Conservation (phyloP, 2,329 filamentous ascomycete species). For the Colletotrichum destructivum region DNA sequence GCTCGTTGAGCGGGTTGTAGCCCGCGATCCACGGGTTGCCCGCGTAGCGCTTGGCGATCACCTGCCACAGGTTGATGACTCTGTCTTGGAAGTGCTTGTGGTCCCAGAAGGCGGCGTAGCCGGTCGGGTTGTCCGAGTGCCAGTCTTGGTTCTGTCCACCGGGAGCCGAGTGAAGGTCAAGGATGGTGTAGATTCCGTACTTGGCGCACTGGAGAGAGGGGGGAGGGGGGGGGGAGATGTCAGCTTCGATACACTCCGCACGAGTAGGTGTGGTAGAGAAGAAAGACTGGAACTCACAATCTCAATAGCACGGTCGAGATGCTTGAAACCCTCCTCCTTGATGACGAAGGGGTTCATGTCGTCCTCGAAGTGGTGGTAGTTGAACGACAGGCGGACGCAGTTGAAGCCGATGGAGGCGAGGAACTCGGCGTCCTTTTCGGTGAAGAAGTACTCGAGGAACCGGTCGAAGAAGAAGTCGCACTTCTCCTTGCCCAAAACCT, state of each 20-base stretch:
- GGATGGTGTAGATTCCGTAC: conserved; percentile 60
- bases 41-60: conserved; percentile 58
- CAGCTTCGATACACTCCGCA: too few relatives aligned
- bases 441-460: conserved; percentile 72
- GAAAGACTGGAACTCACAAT: conserved; percentile 45
- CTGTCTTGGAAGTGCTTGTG: conserved; percentile 63
- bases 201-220: conserved; percentile 49
- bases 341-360: conserved; percentile 64
- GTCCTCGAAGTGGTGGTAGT: conserved; percentile 71
- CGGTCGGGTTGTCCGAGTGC: conserved; percentile 58
- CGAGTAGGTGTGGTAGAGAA: conserved; percentile 49
- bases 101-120: conserved; percentile 62
- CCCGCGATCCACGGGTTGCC: conserved; percentile 59
- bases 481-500: conserved; percentile 69
- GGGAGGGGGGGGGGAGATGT: too few relatives aligned
- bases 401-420: conserved; percentile 70
- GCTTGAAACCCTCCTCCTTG: conserved; percentile 64
- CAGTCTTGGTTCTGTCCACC: conserved; percentile 65
- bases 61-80: conserved; percentile 60
- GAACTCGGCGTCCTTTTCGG: conserved; percentile 70
- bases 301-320: conserved; percentile 64
- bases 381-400: conserved; percentile 73
- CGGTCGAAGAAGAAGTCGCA: conserved; percentile 73
- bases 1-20: conserved; percentile 53
- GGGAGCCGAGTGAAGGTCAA: conserved; percentile 61